Base-by-base conservation (phyloP, 305 asterid genomes). In the Nicotiana rustica region DNA sequence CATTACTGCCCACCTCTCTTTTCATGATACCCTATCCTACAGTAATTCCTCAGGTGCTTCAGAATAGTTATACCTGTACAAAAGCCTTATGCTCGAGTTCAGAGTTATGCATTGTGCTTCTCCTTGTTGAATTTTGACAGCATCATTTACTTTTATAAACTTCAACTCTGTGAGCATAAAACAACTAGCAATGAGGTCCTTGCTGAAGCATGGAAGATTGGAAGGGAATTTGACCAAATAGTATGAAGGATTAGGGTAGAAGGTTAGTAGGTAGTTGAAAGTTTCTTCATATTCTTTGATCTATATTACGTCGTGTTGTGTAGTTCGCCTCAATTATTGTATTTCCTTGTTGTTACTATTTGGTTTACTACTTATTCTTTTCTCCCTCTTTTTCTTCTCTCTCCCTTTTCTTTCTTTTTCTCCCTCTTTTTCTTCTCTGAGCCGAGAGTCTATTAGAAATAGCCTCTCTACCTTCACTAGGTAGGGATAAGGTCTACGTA, bases 121-220 rank as follows among this genome's bases (percentile, higher is more conserved):
- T 71, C 38, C 21, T 21, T 71, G 13, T 71, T 47, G 38, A n/a
- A 19, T 19, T 12, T 44, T 71, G 38, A 1, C 14, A 1, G 49
- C 61, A 47, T 71, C 38, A 71, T 55, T 55, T 47, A 3, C 18
- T 73, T 0, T 7, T 47, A 0, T 47, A 3, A 19, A 2, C 61
- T 19, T 73, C 21, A 21, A 73, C 62, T 14, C 79, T 73, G 0
- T 73, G 59, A 14, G 10, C 14, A 18, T 47, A 73, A 73, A 73
- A 13, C 62, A 73, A 2, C 78, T 14, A 73, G 62, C n/a, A 13
- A 73, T 73, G 79, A 0, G 8, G 76, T 47, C 79, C 79, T 73
- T 2, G 4, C 41, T 47, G 62, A 73, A 71, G 61, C 62, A 36
- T 71, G 79, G 21, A 71, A 3, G 61, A 71, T 19, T 47, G 38